Evolutionary conservation across 306 rosid species (phyloP).

Genomic region (Lagenaria siceraria): DNA sequence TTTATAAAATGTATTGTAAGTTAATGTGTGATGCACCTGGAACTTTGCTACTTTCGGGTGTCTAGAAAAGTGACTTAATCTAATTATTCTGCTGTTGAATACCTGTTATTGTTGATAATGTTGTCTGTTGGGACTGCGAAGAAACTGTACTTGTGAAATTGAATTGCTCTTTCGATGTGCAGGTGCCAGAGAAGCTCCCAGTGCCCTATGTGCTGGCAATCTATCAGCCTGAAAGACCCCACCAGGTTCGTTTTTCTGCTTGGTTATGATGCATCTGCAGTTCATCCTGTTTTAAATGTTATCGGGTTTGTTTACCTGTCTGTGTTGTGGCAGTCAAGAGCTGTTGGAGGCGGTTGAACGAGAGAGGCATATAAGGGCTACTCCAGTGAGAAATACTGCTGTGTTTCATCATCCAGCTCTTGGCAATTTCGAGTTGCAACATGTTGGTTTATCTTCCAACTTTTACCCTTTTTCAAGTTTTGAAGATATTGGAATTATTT

Average conservation of each 20-base stretch:
- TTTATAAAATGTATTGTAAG: neutral
- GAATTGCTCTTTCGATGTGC: constrained; percentile 4
- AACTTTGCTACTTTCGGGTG: neutral
- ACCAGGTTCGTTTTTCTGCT: constrained; percentile 40
- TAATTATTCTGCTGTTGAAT: neutral
- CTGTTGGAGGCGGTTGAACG: constrained; percentile 67
- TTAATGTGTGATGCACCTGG: neutral
- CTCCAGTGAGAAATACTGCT: constrained; percentile 48
- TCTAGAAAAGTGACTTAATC: neutral
- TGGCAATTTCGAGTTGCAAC: constrained; percentile 55
- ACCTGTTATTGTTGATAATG: neutral
- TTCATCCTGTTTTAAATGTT: neutral
- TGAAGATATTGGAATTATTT: neutral
- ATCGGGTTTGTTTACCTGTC: constrained; percentile 5
- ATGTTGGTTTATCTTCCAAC: constrained; percentile 29
- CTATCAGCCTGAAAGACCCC: constrained; percentile 70
- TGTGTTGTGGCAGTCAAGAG: constrained; percentile 58
- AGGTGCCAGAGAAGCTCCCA: constrained; percentile 97
- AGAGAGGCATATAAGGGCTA: constrained; percentile 51
- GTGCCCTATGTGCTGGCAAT: constrained; percentile 97
- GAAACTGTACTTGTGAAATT: neutral
- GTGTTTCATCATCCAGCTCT: constrained; percentile 54
- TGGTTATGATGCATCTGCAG: neutral
- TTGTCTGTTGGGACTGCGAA: neutral
- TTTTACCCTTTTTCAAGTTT: neutral